Evolutionary conservation across 2,329 filamentous ascomycete genomes (phyloP).

Genomic region (Diaporthe amygdali): DNA sequence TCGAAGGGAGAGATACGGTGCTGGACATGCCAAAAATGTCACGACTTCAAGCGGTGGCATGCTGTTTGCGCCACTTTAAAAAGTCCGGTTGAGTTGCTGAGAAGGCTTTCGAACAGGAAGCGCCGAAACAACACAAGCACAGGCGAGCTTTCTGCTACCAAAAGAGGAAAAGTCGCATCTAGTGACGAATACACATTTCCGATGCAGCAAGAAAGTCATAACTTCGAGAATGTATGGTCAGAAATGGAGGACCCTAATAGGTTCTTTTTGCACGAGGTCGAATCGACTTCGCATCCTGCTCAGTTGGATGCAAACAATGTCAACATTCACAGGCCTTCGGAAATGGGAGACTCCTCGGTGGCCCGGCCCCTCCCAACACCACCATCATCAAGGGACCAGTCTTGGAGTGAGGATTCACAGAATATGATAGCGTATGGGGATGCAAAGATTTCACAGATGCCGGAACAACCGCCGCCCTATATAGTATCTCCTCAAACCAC

Average conservation of each 20-base stretch:
- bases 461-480: background rate
- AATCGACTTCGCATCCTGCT: background rate
- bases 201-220: background rate
- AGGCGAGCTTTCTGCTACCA: background rate
- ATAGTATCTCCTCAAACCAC: background rate
- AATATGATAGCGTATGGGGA: background rate
- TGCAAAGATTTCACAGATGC: background rate
- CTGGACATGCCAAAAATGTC: background rate
- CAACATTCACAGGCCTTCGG: background rate
- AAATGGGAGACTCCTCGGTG: background rate
- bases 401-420: background rate
- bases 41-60: conserved; percentile 2
- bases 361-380: background rate
- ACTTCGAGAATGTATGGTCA: background rate
- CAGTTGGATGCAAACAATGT: background rate
- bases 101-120: conserved; percentile 1
- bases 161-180: background rate
- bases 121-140: background rate
- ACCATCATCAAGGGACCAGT: background rate
- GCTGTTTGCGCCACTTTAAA: background rate
- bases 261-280: background rate
- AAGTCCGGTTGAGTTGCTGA: background rate
- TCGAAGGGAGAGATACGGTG: background rate
- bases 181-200: background rate
- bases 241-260: background rate